Conservation (phyloP, 345 rosid genomes). For the Mercurialis annua region DNA sequence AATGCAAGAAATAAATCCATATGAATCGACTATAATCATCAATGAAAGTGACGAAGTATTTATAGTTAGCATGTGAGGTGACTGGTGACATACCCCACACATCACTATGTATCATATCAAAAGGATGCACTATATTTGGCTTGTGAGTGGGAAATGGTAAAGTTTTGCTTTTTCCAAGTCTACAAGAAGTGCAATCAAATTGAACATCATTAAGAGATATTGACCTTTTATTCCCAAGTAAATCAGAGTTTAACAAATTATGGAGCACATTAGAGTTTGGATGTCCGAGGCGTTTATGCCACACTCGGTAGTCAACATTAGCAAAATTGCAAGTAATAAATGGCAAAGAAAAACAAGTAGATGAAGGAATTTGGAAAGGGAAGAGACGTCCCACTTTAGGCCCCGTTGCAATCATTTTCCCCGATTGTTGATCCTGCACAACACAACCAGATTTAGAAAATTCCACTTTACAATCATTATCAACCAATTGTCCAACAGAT, state of each 20-base stretch:
- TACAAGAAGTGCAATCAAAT: constrained; percentile 12
- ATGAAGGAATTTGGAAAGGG: too few species aligned
- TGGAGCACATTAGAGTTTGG: not conserved
- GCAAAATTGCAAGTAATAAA: constrained; percentile 1
- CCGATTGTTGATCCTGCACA: too few species aligned
- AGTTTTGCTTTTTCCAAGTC: constrained; percentile 1
- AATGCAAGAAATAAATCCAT: too few species aligned
- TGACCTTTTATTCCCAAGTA: not conserved
- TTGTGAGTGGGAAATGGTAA: constrained; percentile 2
- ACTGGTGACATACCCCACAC: too few species aligned
- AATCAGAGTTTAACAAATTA: constrained; percentile 4
- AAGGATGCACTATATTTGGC: not conserved
- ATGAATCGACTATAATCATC: too few species aligned
- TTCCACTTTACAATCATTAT: not conserved
- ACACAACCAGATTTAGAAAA: not conserved
- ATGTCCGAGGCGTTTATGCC: not conserved
- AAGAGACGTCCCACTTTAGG: too few species aligned
- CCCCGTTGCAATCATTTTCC: too few species aligned
- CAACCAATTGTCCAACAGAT: too few species aligned
- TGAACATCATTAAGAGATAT: not conserved
- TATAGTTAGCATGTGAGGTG: too few species aligned
- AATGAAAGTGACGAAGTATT: too few species aligned
- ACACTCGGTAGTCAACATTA: not conserved
- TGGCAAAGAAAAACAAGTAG: not conserved
- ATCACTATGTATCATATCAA: too few species aligned